Base-by-base conservation (phyloP, 2,329 filamentous ascomycete species). In the Chaetomiaceae sp. region DNA sequence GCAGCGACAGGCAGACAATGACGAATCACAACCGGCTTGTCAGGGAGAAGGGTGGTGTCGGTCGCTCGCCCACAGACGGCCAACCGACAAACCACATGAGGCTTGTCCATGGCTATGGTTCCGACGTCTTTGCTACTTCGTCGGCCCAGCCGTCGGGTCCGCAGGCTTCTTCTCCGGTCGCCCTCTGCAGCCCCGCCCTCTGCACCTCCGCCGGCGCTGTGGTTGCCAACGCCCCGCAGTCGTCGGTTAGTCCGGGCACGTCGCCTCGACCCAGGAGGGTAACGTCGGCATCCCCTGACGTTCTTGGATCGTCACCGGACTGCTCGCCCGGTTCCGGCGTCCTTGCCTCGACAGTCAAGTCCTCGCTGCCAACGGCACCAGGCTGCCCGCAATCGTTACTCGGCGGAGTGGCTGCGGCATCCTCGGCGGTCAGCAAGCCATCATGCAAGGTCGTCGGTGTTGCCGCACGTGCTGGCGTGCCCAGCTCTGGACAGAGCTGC, bases 211-310 rank as follows among this genome's bases (percentile, higher is more conserved):
- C 47, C 39, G 50, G 46, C 53, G 53, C 38, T 54, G 53, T 54
- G 55, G 39, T 45, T 37, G 55, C 58, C 58, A 34, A 39, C 38
- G 19, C 27, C 23, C 3, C 4, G 17, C 44, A 53, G 55, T 56
- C 53, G 55, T 55, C 46, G 47, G 55, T 60, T 60, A 58, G 55
- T 58, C 58, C 47, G 46, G 29, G 45, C 55, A 42, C 40, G 40
- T 15, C 45, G 15, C 14, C 55, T 44, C 29, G 50, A 58, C 31
- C 51, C 39, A 54, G 58, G 51, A 54, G 50, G 46, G 14, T 49
- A 48, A n/a, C 29, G 15, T 1, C 33, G 6, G 33, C 38, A n/a
- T 6, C 49, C 19, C 33, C 44, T 42, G 14, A 22, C 19, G 25
- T 9, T 15, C n/a, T 45, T 15, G 4, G 8, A 42, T 14, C 46